phyloP scores from a whole-genome alignment of 2,329 filamentous ascomycete species.

The Paraphoma chrysanthemicola region DNA sequence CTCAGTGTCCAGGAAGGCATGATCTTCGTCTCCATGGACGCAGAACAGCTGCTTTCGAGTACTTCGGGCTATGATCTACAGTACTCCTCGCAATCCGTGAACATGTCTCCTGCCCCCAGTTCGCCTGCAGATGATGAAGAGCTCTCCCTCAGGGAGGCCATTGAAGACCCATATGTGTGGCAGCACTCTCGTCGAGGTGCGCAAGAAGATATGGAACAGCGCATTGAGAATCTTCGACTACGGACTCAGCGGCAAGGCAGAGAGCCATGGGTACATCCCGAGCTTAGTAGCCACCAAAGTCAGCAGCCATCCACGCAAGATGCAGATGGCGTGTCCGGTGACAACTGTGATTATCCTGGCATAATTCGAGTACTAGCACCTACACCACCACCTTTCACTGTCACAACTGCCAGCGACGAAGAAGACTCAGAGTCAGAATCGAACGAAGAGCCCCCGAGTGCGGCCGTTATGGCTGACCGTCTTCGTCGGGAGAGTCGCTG shows the following conservation, averaged over 20 bases:
- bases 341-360: conserved; percentile 37
- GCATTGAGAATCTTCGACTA: conserved; percentile 32
- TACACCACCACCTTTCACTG: conserved; percentile 50
- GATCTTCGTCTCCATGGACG: conserved; percentile 87
- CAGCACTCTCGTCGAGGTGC: conserved; percentile 33
- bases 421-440: conserved; percentile 42
- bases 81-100: conserved; percentile 48
- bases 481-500: conserved; percentile 47
- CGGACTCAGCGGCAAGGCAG: conserved; percentile 19
- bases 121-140: conserved; percentile 34
- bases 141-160: conserved; percentile 43
- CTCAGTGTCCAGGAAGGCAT: conserved; percentile 85
- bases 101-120: conserved; percentile 35
- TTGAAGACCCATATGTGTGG: conserved; percentile 44
- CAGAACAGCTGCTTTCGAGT: conserved; percentile 74
- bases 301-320: conserved; percentile 7
- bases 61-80: conserved; percentile 80
- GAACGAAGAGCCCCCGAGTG: conserved; percentile 47
- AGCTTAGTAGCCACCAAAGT: conserved; percentile 5
- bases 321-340: conserved; percentile 29
- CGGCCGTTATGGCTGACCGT: conserved; percentile 50
- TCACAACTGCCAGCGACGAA: conserved; percentile 47
- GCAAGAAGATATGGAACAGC: conserved; percentile 35
- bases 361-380: conserved; percentile 41
- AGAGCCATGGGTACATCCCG: conserved; percentile 5